Conservation (phyloP, 768 basidiomycete species). For the Pisolithus marmoratus region DNA sequence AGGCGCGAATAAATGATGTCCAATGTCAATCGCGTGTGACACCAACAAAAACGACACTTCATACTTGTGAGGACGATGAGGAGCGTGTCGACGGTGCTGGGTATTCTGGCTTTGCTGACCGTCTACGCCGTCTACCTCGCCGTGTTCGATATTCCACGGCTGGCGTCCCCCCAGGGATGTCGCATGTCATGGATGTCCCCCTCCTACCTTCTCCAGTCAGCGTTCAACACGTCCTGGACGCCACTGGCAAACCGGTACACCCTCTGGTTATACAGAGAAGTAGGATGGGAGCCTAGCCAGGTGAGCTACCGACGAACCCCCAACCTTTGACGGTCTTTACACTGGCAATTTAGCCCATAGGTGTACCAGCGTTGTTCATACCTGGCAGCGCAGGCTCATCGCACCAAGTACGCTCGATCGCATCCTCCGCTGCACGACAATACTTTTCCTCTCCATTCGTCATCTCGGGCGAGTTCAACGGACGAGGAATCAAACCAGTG, state of each 20-base stretch:
- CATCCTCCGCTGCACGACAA: conserved; percentile 82
- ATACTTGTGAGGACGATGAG: neutral
- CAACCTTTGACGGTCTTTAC: conserved; percentile 3
- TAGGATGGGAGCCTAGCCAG: conserved; percentile 69
- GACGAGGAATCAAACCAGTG: conserved; percentile 44
- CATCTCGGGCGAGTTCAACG: conserved; percentile 48
- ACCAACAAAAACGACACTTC: neutral
- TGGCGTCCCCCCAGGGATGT: conserved; percentile 84
- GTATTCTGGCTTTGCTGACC: conserved; percentile 34
- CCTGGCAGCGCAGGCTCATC: conserved; percentile 97
- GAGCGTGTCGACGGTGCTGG: conserved; percentile 8
- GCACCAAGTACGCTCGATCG: conserved; percentile 90
- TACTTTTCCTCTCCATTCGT: conserved; percentile 60
- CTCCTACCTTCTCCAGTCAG: conserved; percentile 70
- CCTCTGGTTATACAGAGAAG: conserved; percentile 89
- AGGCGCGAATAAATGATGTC: conserved; percentile 29
- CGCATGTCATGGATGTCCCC: conserved; percentile 97
- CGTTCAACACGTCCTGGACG: conserved; percentile 65
- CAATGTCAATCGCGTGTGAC: conserved; percentile 8
- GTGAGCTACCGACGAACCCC: conserved; percentile 28
- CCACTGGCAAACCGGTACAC: conserved; percentile 70
- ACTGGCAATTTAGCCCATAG: conserved; percentile 28
- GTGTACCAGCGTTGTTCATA: conserved; percentile 89
- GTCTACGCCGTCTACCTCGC: conserved; percentile 38
- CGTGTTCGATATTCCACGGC: conserved; percentile 37